A percentile compares a stretch with the other conserved stretches of the same genome.
phyloP scores from a whole-genome alignment of 2,329 filamentous ascomycete genomes.

The Alternaria atra region DNA sequence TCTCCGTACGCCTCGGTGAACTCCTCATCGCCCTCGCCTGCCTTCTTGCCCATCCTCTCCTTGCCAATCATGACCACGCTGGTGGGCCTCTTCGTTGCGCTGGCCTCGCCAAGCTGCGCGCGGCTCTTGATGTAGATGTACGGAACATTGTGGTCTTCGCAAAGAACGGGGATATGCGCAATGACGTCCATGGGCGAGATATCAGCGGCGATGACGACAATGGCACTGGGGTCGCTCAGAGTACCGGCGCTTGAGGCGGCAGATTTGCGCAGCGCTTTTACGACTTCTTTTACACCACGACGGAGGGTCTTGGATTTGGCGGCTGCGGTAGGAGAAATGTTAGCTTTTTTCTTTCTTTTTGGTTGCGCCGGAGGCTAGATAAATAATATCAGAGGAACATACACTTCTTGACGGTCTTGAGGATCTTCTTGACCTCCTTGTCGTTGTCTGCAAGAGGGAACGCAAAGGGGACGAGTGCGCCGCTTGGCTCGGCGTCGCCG shows the following conservation, averaged over 20 bases:
- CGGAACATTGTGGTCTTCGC: slow-evolving; percentile 96
- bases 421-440: slow-evolving; percentile 73
- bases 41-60: slow-evolving; percentile 59
- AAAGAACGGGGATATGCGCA: slow-evolving; percentile 95
- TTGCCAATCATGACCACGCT: slow-evolving; percentile 87
- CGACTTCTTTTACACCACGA: slow-evolving; percentile 98
- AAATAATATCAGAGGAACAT: slow-evolving; percentile 26
- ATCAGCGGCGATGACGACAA: slow-evolving; percentile 94
- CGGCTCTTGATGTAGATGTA: slow-evolving; percentile 95
- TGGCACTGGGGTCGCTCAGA: slow-evolving; percentile 66
- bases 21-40: slow-evolving; percentile 57
- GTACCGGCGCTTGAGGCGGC: slow-evolving; percentile 70
- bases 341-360: not conserved
- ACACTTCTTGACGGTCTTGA: slow-evolving; percentile 72
- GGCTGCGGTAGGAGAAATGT: slow-evolving; percentile 63
- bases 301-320: slow-evolving; percentile 96
- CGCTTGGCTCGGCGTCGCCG: slow-evolving; percentile 54
- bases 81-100: slow-evolving; percentile 94
- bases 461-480: slow-evolving; percentile 82
- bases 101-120: slow-evolving; percentile 91
- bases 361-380: slow-evolving; percentile 12
- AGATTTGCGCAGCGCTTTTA: slow-evolving; percentile 97
- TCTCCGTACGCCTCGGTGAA: slow-evolving; percentile 65
- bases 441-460: slow-evolving; percentile 77
- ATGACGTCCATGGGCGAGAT: slow-evolving; percentile 99